phyloP scores from a whole-genome alignment of 2,329 filamentous ascomycete genomes.

The Cytospora piceae region DNA sequence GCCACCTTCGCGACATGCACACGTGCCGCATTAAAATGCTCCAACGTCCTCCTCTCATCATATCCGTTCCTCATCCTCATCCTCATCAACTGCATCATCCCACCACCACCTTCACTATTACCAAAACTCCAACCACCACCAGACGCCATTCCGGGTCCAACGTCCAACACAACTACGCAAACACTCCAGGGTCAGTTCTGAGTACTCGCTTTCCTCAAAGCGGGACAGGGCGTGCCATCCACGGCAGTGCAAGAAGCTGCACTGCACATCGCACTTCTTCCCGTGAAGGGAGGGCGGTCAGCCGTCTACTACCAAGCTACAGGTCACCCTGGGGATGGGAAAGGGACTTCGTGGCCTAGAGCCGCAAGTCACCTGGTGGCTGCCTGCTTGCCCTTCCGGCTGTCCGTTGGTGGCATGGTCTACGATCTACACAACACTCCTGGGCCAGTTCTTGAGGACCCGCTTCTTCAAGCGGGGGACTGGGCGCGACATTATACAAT shows the following conservation, averaged over 20 bases:
- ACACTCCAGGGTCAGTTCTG: not conserved
- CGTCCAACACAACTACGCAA: not conserved
- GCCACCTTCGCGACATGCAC: not conserved
- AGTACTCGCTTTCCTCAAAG: not conserved
- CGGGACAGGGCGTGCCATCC: slow-evolving; percentile 11
- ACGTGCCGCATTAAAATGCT: not conserved
- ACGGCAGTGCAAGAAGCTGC: slow-evolving; percentile 18
- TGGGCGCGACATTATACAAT: slow-evolving; percentile 9
- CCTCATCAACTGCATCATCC: not conserved
- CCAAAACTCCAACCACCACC: not conserved
- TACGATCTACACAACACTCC: not conserved
- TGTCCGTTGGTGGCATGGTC: not conserved
- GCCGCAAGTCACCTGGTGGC: slow-evolving; percentile 9
- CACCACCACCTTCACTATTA: not conserved
- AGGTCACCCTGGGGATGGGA: slow-evolving; percentile 6
- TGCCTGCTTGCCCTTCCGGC: not conserved
- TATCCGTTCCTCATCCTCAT: not conserved
- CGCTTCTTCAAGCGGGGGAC: slow-evolving; percentile 9
- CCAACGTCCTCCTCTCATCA: not conserved
- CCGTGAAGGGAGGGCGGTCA: not conserved
- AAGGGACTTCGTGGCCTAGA: slow-evolving; percentile 1
- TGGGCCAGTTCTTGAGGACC: not conserved
- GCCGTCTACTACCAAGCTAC: slow-evolving; percentile 19
- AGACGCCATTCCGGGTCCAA: not conserved
- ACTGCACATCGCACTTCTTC: slow-evolving; percentile 19